Evolutionary conservation across 129 eudicot genomes (phyloP), one percentile per base, ranked within the genome.

Genomic region (Logfia minima): DNA sequence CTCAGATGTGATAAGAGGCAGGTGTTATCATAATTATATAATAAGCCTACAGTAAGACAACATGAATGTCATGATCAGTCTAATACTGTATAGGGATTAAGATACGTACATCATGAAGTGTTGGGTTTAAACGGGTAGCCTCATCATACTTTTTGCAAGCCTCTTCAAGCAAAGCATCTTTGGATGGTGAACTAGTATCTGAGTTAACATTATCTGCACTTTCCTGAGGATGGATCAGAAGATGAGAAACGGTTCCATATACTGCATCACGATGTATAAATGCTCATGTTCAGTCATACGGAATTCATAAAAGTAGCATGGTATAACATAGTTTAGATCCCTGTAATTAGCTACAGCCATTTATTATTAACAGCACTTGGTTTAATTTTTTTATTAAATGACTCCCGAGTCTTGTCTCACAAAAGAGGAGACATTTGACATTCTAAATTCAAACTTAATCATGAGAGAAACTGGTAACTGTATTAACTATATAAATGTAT

Each of bases 141-240:
- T 87, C 96, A 13, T 91, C 96, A 70, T 93, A 93, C 84, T 91
- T 93, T 81, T 77, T 90, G 87, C 97, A 92, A 51, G 98, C 98
- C 82, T 93, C 97, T 83, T 93, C 98, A 81, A 93, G 98, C 85
- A 93, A 86, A 59, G 97, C 91, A 79, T 93, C 98, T 88, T 93
- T 93, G 60, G 98, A 89, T 55, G 91, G 95, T 78, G 97, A 90
- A 71, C 86, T 84, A 43, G 97, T 81, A 68, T 90, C 97, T 51
- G 89, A 87, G 78, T 83, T 88, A 70, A 93, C 97, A 87, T 91
- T 90, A 89, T 93, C 97, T 34, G 98, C 98, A 87, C 98, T 90
- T 87, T 93, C 98, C 98, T 93, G 90, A 32, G 37, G 39, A 31
- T 41, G 75, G 13, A 80, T 72, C 18, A 3, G 55, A 66, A 23